A percentile compares a stretch with the other conserved stretches of the same genome.
phyloP scores from a whole-genome alignment of 805 yeast genomes.

The Saccharomycodes ludwigii region DNA sequence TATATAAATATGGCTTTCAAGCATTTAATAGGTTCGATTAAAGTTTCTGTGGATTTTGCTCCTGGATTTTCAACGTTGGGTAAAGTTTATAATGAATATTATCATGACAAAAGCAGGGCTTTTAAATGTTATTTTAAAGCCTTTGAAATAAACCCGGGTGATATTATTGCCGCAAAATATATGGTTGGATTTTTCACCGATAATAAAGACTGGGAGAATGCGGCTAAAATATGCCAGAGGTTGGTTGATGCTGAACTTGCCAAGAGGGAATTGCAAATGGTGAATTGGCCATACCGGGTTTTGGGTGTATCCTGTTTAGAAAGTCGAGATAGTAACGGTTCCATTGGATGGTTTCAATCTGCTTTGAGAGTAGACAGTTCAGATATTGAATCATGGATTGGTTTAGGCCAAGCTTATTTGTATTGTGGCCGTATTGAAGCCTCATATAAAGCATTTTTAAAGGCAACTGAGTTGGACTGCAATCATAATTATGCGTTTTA shows the following conservation, averaged over 20 bases:
- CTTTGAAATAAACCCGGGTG: slow-evolving; percentile 72
- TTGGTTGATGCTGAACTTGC: slow-evolving; percentile 55
- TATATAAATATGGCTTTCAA: slow-evolving; percentile 40
- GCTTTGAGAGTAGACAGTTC: slow-evolving; percentile 56
- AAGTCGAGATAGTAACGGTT: slow-evolving; percentile 56
- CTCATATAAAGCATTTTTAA: slow-evolving; percentile 66
- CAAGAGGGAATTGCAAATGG: slow-evolving; percentile 31
- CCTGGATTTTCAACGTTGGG: slow-evolving; percentile 80
- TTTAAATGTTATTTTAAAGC: slow-evolving; percentile 83
- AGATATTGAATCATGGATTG: slow-evolving; percentile 81
- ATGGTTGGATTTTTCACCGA: slow-evolving; percentile 60
- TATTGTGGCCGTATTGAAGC: slow-evolving; percentile 81
- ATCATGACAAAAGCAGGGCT: slow-evolving; percentile 53
- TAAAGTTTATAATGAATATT: slow-evolving; percentile 45
- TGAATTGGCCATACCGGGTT: slow-evolving; percentile 82
- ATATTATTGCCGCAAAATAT: slow-evolving; percentile 59
- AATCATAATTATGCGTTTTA: slow-evolving; percentile 51
- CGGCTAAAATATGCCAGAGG: slow-evolving; percentile 57
- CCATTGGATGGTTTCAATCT: slow-evolving; percentile 81
- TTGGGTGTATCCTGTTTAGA: slow-evolving; percentile 72
- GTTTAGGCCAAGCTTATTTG: slow-evolving; percentile 91
- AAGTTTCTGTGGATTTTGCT: slow-evolving; percentile 52
- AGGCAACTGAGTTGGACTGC: slow-evolving; percentile 43
- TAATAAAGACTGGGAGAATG: slow-evolving; percentile 71
- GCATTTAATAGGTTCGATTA: slow-evolving; percentile 47